Conservation (phyloP, 805 yeast genomes). For the Candida argentea region DNA sequence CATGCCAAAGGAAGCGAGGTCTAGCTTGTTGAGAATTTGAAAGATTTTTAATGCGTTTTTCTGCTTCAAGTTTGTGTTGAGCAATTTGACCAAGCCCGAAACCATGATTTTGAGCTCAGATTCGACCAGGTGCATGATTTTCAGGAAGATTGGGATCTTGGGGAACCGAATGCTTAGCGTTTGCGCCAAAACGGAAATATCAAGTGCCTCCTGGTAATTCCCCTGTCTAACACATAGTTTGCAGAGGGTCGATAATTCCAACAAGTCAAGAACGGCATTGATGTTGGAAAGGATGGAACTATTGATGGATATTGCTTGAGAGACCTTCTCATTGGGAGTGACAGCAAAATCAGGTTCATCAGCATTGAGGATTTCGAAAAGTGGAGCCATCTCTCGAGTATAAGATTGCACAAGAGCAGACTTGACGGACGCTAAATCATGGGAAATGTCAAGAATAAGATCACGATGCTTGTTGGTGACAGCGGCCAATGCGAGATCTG, state of each 20-base stretch:
- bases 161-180: slow-evolving; percentile 65
- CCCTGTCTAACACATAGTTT: slow-evolving; percentile 80
- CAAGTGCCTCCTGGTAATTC: slow-evolving; percentile 82
- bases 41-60: slow-evolving; percentile 71
- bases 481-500: slow-evolving; percentile 37
- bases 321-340: slow-evolving; percentile 13
- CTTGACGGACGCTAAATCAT: slow-evolving; percentile 23
- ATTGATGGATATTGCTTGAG: slow-evolving; percentile 12
- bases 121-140: slow-evolving; percentile 42
- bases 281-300: slow-evolving; percentile 45
- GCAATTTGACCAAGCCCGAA: slow-evolving; percentile 53
- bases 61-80: slow-evolving; percentile 70
- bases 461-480: slow-evolving; percentile 33
- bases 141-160: slow-evolving; percentile 39
- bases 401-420: slow-evolving; percentile 9
- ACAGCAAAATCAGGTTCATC: slow-evolving; percentile 13
- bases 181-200: slow-evolving; percentile 64
- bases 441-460: slow-evolving; percentile 31
- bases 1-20: slow-evolving; percentile 5
- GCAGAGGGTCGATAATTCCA: slow-evolving; percentile 77
- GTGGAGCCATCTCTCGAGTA: slow-evolving; percentile 7
- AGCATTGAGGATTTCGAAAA: slow-evolving; percentile 7
- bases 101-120: slow-evolving; percentile 56
- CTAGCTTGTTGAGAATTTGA: slow-evolving; percentile 59
- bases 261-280: slow-evolving; percentile 62